Evolutionary conservation across 805 yeast genomes (phyloP), one percentile per base, ranked within the genome.

Genomic region (Candida silvicultrix): DNA sequence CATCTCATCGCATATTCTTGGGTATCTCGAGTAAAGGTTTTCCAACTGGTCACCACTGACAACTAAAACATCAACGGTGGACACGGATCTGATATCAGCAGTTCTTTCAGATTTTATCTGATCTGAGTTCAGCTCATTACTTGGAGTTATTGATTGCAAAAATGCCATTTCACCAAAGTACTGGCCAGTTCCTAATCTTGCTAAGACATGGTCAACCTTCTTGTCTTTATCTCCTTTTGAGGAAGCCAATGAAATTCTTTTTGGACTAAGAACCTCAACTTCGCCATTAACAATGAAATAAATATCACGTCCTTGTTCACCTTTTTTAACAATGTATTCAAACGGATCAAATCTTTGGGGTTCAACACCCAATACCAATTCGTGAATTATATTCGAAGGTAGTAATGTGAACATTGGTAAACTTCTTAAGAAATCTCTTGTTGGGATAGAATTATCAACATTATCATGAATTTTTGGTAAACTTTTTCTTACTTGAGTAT

Each of bases 151-250:
- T 12, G 71, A 70, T 4, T 78, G 67, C 38, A 85, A 62, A 53
- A 84, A 85, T 0, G 87, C 77, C 82, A 84, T 81, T 60, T 84
- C 92, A 20, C 94, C 94, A 64, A 85, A 83, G 62, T 81, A 83
- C 31, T 80, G 74, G 19, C 85, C 87, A 15, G 78, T 63, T 2
- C 78, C 73, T 22, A 85, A 64, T 47, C 87, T 70, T 4, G 86
- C 89, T 35, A 80, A 59, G 1, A 74, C 66, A 32, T 65, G 63
- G 44, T 73, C 78, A 18, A 66, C 64, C 31, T 52, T 55, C 25
- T 51, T 49, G 10, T 51, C 55, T 25, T 41, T 47, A 43, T 48
- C 35, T 4, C 50, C 59, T 16, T 46, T 49, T 7, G 57, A 49
- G 7, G 51, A 49, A 2, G 47, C 52, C 19, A 57, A 34, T n/a